Conservation (phyloP, 371 early-diverging fungal species). For the Smittium mucronatum region DNA sequence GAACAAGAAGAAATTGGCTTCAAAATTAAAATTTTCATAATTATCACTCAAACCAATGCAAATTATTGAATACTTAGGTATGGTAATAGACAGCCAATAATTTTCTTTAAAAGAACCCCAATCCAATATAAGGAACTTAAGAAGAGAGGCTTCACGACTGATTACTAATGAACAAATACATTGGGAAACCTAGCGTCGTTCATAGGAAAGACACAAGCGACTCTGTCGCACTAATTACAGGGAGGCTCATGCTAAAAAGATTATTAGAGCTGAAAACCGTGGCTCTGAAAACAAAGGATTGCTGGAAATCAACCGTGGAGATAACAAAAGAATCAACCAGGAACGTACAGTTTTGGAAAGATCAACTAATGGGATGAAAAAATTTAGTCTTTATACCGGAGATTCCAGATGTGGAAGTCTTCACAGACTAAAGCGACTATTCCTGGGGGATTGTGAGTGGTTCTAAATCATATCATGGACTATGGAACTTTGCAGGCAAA, state of each 20-base stretch:
- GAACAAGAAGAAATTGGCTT: slow-evolving; percentile 21
- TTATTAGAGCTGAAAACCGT: not conserved
- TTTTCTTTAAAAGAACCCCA: not conserved
- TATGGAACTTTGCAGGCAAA: not conserved
- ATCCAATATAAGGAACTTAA: not conserved
- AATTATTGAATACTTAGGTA: slow-evolving; percentile 27
- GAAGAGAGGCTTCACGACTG: not conserved
- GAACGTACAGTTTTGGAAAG: not conserved
- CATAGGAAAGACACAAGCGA: slow-evolving; percentile 12
- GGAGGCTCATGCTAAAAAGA: not conserved
- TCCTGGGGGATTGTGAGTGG: not conserved
- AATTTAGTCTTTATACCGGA: not conserved
- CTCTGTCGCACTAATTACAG: not conserved
- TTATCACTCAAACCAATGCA: slow-evolving; percentile 25
- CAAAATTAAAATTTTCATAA: slow-evolving; percentile 19
- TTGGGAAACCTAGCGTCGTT: slow-evolving; percentile 11
- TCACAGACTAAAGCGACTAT: not conserved
- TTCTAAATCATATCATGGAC: not conserved
- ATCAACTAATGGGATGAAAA: not conserved
- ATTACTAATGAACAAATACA: not conserved
- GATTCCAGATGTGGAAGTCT: not conserved
- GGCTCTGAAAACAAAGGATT: not conserved
- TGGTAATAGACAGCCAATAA: slow-evolving; percentile 23
- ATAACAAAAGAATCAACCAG: not conserved
- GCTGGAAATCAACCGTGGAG: slow-evolving; percentile 1